Evolutionary conservation across 2,329 filamentous ascomycete species (phyloP).

Genomic region (Lecanoromycetidae sp.): DNA sequence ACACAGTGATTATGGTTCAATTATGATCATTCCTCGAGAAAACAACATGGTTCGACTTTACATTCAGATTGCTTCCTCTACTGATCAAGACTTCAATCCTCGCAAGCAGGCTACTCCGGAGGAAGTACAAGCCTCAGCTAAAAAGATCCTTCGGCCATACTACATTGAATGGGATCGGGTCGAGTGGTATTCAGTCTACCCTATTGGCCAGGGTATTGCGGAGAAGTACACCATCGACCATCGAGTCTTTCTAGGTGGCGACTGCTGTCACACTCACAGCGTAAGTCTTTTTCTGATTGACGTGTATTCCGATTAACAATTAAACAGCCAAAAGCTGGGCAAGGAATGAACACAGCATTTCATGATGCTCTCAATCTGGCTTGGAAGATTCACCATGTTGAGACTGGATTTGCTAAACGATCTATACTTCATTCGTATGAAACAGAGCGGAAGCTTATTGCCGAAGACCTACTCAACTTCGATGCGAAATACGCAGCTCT

Average conservation of each 20-base stretch:
- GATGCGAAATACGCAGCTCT: constrained; percentile 82
- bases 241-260: constrained; percentile 57
- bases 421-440: constrained; percentile 42
- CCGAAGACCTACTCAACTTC: constrained; percentile 72
- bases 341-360: constrained; percentile 44
- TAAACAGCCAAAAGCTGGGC: constrained; percentile 59
- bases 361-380: constrained; percentile 51
- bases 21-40: constrained; percentile 43
- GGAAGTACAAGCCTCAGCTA: constrained; percentile 42
- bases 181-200: constrained; percentile 57
- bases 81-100: constrained; percentile 26
- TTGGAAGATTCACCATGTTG: constrained; percentile 45
- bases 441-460: constrained; percentile 40
- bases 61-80: constrained; percentile 44
- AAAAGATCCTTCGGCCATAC: constrained; percentile 44
- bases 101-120: constrained; percentile 39
- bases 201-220: constrained; percentile 52
- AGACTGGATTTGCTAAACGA: constrained; percentile 33
- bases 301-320: no score
- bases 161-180: constrained; percentile 43
- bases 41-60: constrained; percentile 50
- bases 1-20: constrained; percentile 37
- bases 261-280: constrained; percentile 57
- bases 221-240: constrained; percentile 54
- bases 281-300: neutral